Conservation (phyloP, 2,329 filamentous ascomycete genomes). For the Fusarium verrucosum region DNA sequence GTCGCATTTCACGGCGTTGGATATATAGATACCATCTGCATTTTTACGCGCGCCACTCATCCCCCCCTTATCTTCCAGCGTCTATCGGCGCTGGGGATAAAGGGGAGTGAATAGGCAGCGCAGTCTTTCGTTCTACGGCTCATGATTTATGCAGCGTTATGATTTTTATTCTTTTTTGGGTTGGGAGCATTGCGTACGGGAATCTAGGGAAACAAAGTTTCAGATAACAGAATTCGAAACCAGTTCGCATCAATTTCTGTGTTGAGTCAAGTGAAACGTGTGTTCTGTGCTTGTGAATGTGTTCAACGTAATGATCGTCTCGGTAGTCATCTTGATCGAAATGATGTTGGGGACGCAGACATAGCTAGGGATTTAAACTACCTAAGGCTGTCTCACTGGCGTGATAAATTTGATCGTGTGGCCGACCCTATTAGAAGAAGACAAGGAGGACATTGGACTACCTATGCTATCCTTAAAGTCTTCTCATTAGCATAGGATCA, state of each 20-base stretch:
- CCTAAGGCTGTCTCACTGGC: not conserved
- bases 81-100: slow-evolving; percentile 1
- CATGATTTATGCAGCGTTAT: slow-evolving; percentile 27
- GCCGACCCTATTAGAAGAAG: not conserved
- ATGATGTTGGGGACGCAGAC: not conserved
- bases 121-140: slow-evolving; percentile 17
- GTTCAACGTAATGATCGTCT: not conserved
- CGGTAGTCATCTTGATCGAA: not conserved
- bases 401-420: not conserved
- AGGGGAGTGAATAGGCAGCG: not conserved
- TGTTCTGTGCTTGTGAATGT: slow-evolving; percentile 4
- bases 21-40: slow-evolving; percentile 43
- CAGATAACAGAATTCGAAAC: slow-evolving; percentile 26
- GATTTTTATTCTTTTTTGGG: slow-evolving; percentile 16
- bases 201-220: slow-evolving; percentile 10
- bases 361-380: too few relatives aligned
- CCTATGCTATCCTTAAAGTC: too few relatives aligned
- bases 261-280: slow-evolving; percentile 11
- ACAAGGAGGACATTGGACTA: not conserved
- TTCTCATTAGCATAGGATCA: not conserved
- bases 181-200: slow-evolving; percentile 22
- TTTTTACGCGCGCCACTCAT: slow-evolving; percentile 8
- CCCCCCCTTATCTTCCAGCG: not conserved
- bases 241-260: slow-evolving; percentile 17
- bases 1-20: slow-evolving; percentile 44